Percentiles rank a stretch among this genome's conserved stretches.
These are phyloP conservation scores for Thielaviopsis euricoi DNA, from an alignment of 2,329 filamentous ascomycete species.

Conservation along the genomic window DNA sequence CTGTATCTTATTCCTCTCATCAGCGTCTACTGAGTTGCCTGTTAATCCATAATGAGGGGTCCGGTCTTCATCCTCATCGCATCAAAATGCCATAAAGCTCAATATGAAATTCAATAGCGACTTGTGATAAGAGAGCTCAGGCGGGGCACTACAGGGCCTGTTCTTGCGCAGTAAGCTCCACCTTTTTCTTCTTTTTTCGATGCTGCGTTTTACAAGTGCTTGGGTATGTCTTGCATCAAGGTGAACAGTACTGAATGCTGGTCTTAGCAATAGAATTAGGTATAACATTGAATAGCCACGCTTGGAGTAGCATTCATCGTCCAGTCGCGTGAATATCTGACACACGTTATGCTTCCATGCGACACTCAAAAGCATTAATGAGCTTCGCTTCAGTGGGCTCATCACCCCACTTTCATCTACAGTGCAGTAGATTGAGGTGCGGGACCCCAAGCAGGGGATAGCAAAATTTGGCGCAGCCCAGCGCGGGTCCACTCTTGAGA, in stretches of 20 bases:
- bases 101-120: not conserved
- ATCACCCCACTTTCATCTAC: not conserved
- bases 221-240: not conserved
- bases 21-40: not conserved
- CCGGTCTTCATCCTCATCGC: not conserved
- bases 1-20: not conserved
- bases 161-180: not conserved
- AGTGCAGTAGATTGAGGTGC: not conserved
- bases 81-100: not conserved
- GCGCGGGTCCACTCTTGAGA: not conserved
- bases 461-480: not conserved
- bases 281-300: not conserved
- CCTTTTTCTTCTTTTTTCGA: not conserved
- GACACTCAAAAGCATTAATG: not conserved
- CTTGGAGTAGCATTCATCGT: not conserved
- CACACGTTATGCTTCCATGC: not conserved
- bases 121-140: not conserved
- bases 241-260: no score
- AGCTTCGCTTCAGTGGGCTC: not conserved
- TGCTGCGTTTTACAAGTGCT: not conserved
- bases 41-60: not conserved
- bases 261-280: not conserved
- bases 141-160: not conserved
- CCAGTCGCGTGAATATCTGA: not conserved
- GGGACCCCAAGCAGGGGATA: not conserved